Percentiles rank a stretch among this genome's conserved stretches.
Evolutionary conservation across 1,139 yeast species (phyloP).

Genomic region (Geotrichum citri-aurantii): DNA sequence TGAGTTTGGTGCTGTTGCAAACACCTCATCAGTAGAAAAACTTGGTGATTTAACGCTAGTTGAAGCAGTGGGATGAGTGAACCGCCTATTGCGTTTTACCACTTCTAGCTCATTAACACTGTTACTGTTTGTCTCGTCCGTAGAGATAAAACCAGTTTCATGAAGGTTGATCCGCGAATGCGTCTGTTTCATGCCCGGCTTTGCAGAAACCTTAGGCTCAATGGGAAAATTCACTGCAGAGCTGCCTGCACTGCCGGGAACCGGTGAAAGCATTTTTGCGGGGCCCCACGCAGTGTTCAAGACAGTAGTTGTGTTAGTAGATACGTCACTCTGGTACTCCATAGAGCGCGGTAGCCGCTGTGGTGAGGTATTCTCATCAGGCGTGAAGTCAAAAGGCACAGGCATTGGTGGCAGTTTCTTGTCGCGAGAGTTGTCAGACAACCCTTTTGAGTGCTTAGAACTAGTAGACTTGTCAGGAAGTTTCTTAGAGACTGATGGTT

Average conservation of each 20-base stretch:
- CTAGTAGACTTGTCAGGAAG: neutral
- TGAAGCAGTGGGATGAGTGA: neutral
- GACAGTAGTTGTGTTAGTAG: neutral
- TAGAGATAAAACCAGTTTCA: too few relatives aligned
- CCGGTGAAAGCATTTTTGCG: neutral
- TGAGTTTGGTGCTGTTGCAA: neutral
- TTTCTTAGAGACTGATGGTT: neutral
- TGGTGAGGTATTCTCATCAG: neutral
- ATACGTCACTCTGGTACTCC: neutral
- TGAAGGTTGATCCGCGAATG: too few relatives aligned
- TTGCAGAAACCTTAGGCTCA: neutral
- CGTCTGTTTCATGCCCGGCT: neutral
- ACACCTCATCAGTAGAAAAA: neutral
- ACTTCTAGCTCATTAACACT: neutral
- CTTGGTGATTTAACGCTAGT: neutral
- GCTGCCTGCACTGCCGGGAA: neutral
- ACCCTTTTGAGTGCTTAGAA: neutral
- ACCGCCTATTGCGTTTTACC: neutral
- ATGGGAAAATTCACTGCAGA: neutral
- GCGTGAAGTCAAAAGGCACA: constrained; percentile 1
- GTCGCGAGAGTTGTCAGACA: neutral
- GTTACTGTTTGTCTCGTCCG: too few relatives aligned
- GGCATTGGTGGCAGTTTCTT: constrained; percentile 21
- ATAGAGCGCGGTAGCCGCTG: neutral
- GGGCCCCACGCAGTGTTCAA: neutral